Base-by-base conservation (phyloP, 352 stramenopile species). In the Globisporangium solare region DNA sequence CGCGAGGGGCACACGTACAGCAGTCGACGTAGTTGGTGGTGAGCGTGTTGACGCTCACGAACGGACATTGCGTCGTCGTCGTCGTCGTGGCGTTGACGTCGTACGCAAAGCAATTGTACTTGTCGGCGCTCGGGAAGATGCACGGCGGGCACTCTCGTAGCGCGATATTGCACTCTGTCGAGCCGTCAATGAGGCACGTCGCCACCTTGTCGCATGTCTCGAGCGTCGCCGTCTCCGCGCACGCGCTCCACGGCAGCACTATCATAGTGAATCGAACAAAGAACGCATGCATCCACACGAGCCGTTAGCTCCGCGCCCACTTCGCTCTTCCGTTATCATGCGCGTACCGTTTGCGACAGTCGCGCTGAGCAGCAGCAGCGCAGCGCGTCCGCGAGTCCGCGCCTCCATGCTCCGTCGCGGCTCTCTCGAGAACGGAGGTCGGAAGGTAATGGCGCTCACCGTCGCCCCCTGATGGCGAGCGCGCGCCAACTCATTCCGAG, bases 91-190 rank as follows among this genome's bases (percentile, higher is more conserved):
- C 83, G 14, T 67, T 67, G 49, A 68, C 68, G 61, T 84, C 67
- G 63, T 89, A 87, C 54, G 81, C 71, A 63, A 66, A 89, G 68
- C 79, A 89, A 32, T 69, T 74, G 69, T 70, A 86, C n/a, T 63
- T 63, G 53, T 62, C 62, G 46, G 73, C 61, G 8, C 81, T 63
- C 40, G 64, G 62, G 68, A 83, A 88, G 52, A 89, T 76, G 60
- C 79, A 89, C 2, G 79, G 76, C 56, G 79, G 79, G 21, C 79
- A 89, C 42, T 54, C 47, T n/a, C 49, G 35, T 18, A 54, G 20
- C 13, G 18, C 32, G 46, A 58, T 41, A 22, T 63, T 21, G n/a
- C 57, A 63, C 27, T 18, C 14, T 17, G 32, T 39, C 20, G 57
- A 31, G 37, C 49, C 57, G 24, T 17, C 51, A 13, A 54, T n/a